phyloP scores from a whole-genome alignment of 345 rosid species.

The Acer saccharum region DNA sequence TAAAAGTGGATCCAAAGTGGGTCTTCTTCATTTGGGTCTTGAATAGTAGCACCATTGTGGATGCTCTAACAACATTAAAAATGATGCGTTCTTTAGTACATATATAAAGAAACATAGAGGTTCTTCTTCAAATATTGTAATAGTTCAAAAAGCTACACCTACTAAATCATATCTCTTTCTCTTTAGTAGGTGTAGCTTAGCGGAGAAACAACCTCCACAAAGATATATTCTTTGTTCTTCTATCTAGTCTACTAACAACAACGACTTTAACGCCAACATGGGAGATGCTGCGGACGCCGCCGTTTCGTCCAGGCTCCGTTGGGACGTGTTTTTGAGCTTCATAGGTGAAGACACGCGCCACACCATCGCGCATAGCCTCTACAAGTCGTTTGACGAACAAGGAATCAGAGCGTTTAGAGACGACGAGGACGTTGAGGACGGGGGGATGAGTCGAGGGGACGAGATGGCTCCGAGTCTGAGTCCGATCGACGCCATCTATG shows the following conservation, averaged over 20 bases:
- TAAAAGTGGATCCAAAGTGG: too few relatives aligned
- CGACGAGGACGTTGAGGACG: too few relatives aligned
- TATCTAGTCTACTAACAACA: neutral
- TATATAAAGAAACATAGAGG: too few relatives aligned
- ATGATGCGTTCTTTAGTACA: too few relatives aligned
- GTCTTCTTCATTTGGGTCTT: too few relatives aligned
- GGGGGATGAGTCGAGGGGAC: conserved; percentile 25
- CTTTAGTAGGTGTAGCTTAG: too few relatives aligned
- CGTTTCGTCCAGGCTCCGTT: conserved; percentile 34
- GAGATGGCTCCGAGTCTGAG: conserved; percentile 28
- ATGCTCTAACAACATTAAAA: too few relatives aligned
- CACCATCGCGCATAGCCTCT: conserved; percentile 32
- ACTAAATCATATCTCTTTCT: too few relatives aligned
- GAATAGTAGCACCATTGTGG: too few relatives aligned
- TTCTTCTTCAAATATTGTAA: too few relatives aligned
- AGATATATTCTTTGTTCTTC: neutral
- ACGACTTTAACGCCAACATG: neutral
- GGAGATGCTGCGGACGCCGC: neutral
- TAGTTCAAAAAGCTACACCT: too few relatives aligned
- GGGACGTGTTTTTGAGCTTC: conserved; percentile 57
- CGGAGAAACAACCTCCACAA: neutral
- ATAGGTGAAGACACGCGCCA: conserved; percentile 56
- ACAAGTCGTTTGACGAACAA: conserved; percentile 30
- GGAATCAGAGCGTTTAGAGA: conserved; percentile 22
- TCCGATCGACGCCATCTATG: conserved; percentile 42